phyloP scores from a whole-genome alignment of 2,329 filamentous ascomycete genomes.

The Dothistroma pini region DNA sequence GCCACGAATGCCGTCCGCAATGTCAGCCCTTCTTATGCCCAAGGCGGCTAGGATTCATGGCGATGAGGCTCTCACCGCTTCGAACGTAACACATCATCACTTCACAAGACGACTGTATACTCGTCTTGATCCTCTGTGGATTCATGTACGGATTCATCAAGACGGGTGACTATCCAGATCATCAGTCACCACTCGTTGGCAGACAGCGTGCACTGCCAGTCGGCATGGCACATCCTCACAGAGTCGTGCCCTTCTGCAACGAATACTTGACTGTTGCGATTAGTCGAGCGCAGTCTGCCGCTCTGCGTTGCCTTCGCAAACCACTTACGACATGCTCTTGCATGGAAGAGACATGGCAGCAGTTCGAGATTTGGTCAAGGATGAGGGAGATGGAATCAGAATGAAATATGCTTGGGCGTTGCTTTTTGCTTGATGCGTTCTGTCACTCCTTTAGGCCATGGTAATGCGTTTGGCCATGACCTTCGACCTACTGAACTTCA shows the following conservation, averaged over 20 bases:
- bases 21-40: slow-evolving; percentile 22
- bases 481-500: slow-evolving; percentile 1
- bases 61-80: slow-evolving; percentile 1
- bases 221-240: neutral
- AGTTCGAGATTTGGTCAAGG: neutral
- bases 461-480: slow-evolving; percentile 5
- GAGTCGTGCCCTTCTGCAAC: neutral
- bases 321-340: neutral
- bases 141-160: neutral
- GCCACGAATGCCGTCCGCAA: slow-evolving; percentile 11
- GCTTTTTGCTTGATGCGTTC: slow-evolving; percentile 5
- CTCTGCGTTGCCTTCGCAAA: neutral
- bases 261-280: neutral
- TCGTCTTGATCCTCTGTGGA: neutral
- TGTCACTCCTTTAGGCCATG: slow-evolving; percentile 9
- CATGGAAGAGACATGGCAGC: neutral
- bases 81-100: neutral
- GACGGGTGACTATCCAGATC: neutral
- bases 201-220: neutral
- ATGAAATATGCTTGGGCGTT: neutral
- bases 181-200: neutral
- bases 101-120: neutral
- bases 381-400: neutral
- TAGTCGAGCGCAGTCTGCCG: neutral
- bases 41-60: slow-evolving; percentile 19